Evolutionary conservation across 2,329 filamentous ascomycete species (phyloP).

Genomic region (Botrytis cinerea): DNA sequence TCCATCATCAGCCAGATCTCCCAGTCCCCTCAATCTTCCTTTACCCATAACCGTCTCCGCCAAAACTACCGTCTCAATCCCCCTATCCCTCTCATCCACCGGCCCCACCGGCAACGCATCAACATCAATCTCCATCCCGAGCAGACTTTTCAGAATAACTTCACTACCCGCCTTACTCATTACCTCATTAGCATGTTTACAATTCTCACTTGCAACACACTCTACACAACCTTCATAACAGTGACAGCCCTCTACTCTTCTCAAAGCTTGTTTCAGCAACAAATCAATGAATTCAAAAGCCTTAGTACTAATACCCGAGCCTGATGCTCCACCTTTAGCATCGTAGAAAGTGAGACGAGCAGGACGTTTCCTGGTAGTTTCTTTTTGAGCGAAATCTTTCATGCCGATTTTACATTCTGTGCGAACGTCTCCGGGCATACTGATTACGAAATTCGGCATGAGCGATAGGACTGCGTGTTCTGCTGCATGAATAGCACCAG

Average conservation of each 20-base stretch:
- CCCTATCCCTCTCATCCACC: conserved; percentile 67
- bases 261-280: conserved; percentile 73
- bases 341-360: conserved; percentile 93
- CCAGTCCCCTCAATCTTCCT: conserved; percentile 38
- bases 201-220: conserved; percentile 83
- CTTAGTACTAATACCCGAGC: conserved; percentile 85
- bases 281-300: conserved; percentile 90
- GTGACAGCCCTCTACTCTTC: conserved; percentile 72
- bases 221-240: conserved; percentile 84
- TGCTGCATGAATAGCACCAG: conserved; percentile 89
- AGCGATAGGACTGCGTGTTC: conserved; percentile 87
- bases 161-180: conserved; percentile 89
- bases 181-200: conserved; percentile 83
- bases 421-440: conserved; percentile 84
- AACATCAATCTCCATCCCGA: conserved; percentile 77
- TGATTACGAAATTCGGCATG: conserved; percentile 88
- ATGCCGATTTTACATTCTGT: conserved; percentile 90
- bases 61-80: conserved; percentile 79
- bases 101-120: conserved; percentile 85
- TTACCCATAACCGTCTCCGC: conserved; percentile 48
- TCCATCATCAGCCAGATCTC: conserved; percentile 33
- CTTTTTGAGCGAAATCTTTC: conserved; percentile 79
- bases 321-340: conserved; percentile 81
- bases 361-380: conserved; percentile 75
- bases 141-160: conserved; percentile 75